Percentiles rank a stretch among this genome's conserved stretches.
phyloP scores from a whole-genome alignment of 2,329 filamentous ascomycete species.

The Diaporthe citrichinensis region DNA sequence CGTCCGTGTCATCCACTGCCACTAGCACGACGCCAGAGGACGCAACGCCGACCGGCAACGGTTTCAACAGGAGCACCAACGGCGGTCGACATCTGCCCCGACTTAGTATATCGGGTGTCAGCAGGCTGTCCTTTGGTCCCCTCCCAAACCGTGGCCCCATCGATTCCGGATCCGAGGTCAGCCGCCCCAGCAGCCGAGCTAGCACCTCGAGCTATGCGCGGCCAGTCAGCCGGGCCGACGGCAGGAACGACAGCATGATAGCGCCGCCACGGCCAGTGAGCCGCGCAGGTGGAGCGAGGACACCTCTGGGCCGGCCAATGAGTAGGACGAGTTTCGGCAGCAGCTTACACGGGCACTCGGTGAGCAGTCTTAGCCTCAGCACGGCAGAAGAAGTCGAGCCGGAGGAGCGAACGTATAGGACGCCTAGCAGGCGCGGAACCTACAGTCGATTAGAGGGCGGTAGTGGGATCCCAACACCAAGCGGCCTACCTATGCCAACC shows the following conservation, averaged over 20 bases:
- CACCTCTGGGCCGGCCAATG: slow-evolving; percentile 75
- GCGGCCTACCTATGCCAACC: slow-evolving; percentile 62
- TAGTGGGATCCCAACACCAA: slow-evolving; percentile 59
- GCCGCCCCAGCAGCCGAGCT: slow-evolving; percentile 81
- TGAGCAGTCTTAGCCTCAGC: slow-evolving; percentile 66
- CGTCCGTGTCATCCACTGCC: slow-evolving; percentile 64
- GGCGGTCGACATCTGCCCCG: slow-evolving; percentile 66
- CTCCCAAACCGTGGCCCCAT: slow-evolving; percentile 69
- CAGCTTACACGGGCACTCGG: slow-evolving; percentile 70
- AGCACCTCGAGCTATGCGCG: slow-evolving; percentile 70
- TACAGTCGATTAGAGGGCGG: slow-evolving; percentile 63
- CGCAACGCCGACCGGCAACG: slow-evolving; percentile 61
- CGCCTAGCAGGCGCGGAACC: slow-evolving; percentile 69
- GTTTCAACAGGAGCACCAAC: slow-evolving; percentile 48
- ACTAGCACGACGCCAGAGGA: slow-evolving; percentile 62
- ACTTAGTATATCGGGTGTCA: slow-evolving; percentile 73
- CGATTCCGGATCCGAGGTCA: slow-evolving; percentile 59
- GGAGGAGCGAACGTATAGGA: slow-evolving; percentile 55
- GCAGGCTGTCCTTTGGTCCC: slow-evolving; percentile 70
- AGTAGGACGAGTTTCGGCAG: slow-evolving; percentile 77
- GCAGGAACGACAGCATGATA: slow-evolving; percentile 55
- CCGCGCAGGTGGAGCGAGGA: slow-evolving; percentile 72
- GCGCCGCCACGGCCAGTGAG: slow-evolving; percentile 73
- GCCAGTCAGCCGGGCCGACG: slow-evolving; percentile 67
- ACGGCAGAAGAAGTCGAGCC: slow-evolving; percentile 64